A percentile compares a stretch with the other conserved stretches of the same genome.
Conservation (phyloP, 2,329 filamentous ascomycete genomes). For the Emmonsiellopsis sp. region DNA sequence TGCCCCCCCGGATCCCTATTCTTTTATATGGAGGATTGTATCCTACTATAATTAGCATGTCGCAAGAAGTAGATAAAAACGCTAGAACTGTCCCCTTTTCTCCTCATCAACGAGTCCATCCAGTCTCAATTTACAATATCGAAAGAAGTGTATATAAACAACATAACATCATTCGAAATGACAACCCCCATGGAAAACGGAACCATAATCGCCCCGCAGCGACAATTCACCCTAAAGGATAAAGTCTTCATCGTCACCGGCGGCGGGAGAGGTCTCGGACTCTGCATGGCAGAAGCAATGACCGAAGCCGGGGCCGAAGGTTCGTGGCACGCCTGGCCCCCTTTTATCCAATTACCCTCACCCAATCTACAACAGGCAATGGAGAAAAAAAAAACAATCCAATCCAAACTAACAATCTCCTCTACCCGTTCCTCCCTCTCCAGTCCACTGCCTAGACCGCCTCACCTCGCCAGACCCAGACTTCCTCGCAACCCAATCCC, state of each 20-base stretch:
- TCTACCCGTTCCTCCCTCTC: too few relatives aligned
- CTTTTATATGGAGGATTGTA: too few relatives aligned
- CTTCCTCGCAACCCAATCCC: conserved; percentile 31
- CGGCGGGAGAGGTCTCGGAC: conserved; percentile 33
- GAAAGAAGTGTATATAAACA: too few relatives aligned
- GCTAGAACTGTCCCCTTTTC: too few relatives aligned
- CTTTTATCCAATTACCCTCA: too few relatives aligned
- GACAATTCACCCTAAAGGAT: conserved; percentile 33
- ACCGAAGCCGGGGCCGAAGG: conserved; percentile 39
- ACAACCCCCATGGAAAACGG: too few relatives aligned
- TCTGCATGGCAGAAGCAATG: conserved; percentile 37
- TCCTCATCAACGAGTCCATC: too few relatives aligned
- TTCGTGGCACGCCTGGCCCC: conserved; percentile 15
- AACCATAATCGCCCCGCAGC: not conserved
- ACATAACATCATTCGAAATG: too few relatives aligned
- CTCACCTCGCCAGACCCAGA: conserved; percentile 33
- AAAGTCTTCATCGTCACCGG: conserved; percentile 35
- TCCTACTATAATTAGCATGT: too few relatives aligned
- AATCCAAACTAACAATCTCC: not conserved
- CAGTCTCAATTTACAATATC: too few relatives aligned
- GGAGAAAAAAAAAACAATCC: not conserved
- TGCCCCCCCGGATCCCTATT: too few relatives aligned
- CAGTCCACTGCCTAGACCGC: conserved; percentile 42
- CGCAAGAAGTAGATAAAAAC: too few relatives aligned
- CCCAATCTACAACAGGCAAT: not conserved